Conservation (phyloP, 441 rosid species). For the Pelargonium cotyledonis region DNA sequence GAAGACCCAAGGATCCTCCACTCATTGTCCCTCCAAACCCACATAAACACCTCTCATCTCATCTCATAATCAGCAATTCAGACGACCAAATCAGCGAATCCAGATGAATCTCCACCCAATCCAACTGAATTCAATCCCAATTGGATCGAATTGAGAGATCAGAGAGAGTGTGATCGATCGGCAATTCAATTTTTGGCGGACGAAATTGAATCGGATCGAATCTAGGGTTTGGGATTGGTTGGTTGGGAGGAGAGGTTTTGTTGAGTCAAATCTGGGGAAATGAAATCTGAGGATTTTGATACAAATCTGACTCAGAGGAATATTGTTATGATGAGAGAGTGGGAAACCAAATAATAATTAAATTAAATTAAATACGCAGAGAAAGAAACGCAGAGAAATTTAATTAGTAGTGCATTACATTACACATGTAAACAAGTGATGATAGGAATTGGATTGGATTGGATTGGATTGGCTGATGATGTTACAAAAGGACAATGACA, state of each 20-base stretch:
- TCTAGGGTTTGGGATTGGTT: conserved; percentile 1
- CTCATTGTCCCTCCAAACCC: conserved; percentile 47
- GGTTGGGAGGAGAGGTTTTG: neutral
- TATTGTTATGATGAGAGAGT: neutral
- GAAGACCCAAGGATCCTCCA: conserved; percentile 79
- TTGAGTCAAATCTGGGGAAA: conserved; percentile 1
- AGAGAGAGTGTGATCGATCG: neutral
- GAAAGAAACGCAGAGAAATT: no score
- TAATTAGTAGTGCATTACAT: no score
- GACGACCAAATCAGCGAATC: neutral
- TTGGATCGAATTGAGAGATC: neutral
- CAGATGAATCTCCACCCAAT: neutral
- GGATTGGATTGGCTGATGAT: no score
- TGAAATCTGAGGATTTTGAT: neutral
- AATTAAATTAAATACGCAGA: no score
- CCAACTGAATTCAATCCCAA: neutral
- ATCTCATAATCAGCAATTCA: conserved; percentile 26
- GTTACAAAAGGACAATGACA: no score
- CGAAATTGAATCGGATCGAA: neutral
- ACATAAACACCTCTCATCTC: conserved; percentile 46
- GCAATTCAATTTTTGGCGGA: neutral
- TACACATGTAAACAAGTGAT: no score
- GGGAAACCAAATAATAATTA: neutral
- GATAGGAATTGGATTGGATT: no score
- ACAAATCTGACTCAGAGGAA: conserved; percentile 5